Evolutionary conservation across 2,329 filamentous ascomycete genomes (phyloP).

Genomic region (Ambrosiella xylebori): DNA sequence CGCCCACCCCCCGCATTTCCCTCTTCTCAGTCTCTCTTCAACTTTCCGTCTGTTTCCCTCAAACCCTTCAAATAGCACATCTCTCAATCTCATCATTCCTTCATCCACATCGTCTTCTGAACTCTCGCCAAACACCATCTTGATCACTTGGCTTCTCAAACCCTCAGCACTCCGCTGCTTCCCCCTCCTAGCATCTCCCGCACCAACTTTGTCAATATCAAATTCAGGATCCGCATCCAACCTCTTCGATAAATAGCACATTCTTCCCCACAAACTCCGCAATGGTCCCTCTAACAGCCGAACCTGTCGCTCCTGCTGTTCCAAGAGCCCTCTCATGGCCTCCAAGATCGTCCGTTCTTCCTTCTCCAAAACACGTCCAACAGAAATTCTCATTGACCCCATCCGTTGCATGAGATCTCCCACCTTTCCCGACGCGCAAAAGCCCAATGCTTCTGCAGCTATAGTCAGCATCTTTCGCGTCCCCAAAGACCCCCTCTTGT

Average conservation of each 20-base stretch:
- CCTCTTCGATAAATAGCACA: slow-evolving; percentile 14
- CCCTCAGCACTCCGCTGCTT: slow-evolving; percentile 9
- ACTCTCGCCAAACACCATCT: neutral
- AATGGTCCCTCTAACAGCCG: slow-evolving; percentile 8
- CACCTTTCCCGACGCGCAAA: slow-evolving; percentile 6
- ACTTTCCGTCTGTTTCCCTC: neutral
- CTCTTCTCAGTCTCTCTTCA: neutral
- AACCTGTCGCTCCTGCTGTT: slow-evolving; percentile 5
- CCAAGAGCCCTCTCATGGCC: neutral
- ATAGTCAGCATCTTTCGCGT: slow-evolving; percentile 3
- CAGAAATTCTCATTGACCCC: neutral
- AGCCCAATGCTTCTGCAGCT: slow-evolving; percentile 7
- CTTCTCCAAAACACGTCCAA: neutral
- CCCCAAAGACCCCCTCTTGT: neutral
- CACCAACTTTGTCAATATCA: neutral
- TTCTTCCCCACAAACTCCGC: slow-evolving; percentile 15
- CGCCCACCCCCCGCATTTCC: slow-evolving; percentile 2
- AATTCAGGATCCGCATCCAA: slow-evolving; percentile 4
- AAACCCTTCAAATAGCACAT: neutral
- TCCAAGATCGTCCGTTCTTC: neutral
- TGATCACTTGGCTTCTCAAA: neutral
- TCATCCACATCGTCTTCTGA: neutral
- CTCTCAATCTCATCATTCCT: neutral
- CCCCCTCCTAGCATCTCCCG: slow-evolving; percentile 1
- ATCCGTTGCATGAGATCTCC: slow-evolving; percentile 8